These are phyloP conservation scores for Paraurostyla sp. DNA, from an alignment of 73 alveolate genomes.

Conservation along the genomic window DNA sequence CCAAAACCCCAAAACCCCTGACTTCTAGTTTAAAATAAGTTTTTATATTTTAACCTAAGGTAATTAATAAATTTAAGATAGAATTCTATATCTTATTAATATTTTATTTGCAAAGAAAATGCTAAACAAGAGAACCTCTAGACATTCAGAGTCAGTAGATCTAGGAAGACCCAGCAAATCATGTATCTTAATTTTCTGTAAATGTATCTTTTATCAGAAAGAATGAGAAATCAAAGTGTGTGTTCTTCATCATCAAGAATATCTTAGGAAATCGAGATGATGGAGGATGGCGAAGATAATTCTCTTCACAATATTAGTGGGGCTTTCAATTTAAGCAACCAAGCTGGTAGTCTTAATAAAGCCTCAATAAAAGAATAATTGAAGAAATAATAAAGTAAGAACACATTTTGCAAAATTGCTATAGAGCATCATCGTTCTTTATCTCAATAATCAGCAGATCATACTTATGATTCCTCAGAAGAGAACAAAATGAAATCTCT, in stretches of 20 bases:
- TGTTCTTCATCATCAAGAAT: constrained; percentile 12
- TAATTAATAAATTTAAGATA: too few relatives aligned
- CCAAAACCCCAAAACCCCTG: too few relatives aligned
- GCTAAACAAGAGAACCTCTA: not conserved
- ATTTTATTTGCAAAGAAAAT: not conserved
- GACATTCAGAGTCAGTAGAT: not conserved
- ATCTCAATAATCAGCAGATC: constrained; percentile 1
- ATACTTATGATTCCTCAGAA: constrained; percentile 23
- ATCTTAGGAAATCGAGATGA: not conserved
- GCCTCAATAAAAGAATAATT: not conserved
- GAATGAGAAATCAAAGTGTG: constrained; percentile 21
- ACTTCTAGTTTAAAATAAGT: too few relatives aligned
- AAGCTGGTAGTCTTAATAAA: not conserved
- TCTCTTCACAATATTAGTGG: not conserved
- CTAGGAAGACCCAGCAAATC: constrained; percentile 17
- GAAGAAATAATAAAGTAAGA: constrained; percentile 18
- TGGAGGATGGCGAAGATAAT: not conserved
- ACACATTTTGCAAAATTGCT: not conserved
- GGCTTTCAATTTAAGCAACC: not conserved
- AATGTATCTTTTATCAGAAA: not conserved
- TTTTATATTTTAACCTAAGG: too few relatives aligned
- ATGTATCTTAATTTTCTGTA: not conserved
- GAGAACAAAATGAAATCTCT: not conserved
- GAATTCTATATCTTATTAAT: too few relatives aligned
- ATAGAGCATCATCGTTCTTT: constrained; percentile 22